Conservation (phyloP, 306 rosid genomes). For the Cucurbita maxima region DNA sequence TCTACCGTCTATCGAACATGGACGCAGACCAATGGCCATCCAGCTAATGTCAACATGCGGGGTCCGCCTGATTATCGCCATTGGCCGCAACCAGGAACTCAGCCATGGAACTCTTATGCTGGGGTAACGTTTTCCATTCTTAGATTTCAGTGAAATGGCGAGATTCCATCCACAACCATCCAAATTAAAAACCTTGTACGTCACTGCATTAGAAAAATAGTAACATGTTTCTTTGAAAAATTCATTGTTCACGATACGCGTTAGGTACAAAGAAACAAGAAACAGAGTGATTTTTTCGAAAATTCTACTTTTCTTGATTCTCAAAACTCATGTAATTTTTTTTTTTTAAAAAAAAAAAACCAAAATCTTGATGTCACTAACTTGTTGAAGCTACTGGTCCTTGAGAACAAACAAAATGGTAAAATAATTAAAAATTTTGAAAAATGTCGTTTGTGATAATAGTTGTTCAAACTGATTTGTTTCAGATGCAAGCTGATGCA, state of each 20-base stretch:
- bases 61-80: conserved; percentile 34
- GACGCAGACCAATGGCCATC: conserved; percentile 42
- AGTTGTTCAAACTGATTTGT: not conserved
- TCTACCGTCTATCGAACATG: conserved; percentile 61
- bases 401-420: too few relatives aligned
- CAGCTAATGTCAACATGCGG: conserved; percentile 35
- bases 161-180: not conserved
- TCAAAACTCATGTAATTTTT: not conserved
- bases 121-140: conserved; percentile 33
- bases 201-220: not conserved
- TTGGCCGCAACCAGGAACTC: conserved; percentile 51
- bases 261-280: not conserved
- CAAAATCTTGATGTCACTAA: not conserved
- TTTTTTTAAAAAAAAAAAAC: not conserved
- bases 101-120: conserved; percentile 49
- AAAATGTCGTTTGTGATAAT: not conserved
- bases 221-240: not conserved
- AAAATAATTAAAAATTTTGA: too few relatives aligned
- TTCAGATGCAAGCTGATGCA: conserved; percentile 68
- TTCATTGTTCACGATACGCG: not conserved
- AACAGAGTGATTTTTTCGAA: not conserved
- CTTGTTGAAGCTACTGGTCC: too few relatives aligned
- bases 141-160: not conserved
- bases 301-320: not conserved
- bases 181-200: not conserved